Percentiles rank a stretch among this genome's conserved stretches.
Conservation (phyloP, 371 early-diverging fungal genomes). For the Mortierella sp. region DNA sequence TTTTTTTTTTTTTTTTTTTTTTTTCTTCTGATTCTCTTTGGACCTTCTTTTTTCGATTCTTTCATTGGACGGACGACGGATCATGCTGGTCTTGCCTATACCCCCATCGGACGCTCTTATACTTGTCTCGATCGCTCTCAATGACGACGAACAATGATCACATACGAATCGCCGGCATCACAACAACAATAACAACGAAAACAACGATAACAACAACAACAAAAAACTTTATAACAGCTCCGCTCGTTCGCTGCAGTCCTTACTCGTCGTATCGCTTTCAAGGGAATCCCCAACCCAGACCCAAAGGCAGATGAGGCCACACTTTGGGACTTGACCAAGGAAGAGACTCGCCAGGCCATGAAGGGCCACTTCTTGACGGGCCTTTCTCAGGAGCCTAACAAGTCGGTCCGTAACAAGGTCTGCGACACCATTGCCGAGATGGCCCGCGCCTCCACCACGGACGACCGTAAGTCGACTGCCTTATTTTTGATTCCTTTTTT, state of each 20-base stretch:
- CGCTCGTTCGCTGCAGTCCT: conserved; percentile 91
- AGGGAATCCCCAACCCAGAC: conserved; percentile 61
- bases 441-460: conserved; percentile 72
- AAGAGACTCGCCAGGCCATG: conserved; percentile 69
- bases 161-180: background rate
- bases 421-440: conserved; percentile 93
- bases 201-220: conserved; percentile 8
- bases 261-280: conserved; percentile 88
- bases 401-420: conserved; percentile 85
- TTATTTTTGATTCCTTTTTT: background rate
- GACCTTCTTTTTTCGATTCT: no score
- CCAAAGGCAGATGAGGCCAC: conserved; percentile 61
- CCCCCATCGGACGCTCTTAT: no score
- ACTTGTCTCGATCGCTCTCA: background rate
- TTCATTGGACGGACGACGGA: no score
- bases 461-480: conserved; percentile 63
- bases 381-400: conserved; percentile 78
- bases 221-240: no score
- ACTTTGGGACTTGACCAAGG: conserved; percentile 79
- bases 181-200: conserved; percentile 4
- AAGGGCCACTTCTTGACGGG: conserved; percentile 80
- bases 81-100: no score
- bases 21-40: no score
- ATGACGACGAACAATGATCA: background rate
- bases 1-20: no score